Conservation (phyloP, 2,329 filamentous ascomycete genomes). For the Furcasterigmium sp. region DNA sequence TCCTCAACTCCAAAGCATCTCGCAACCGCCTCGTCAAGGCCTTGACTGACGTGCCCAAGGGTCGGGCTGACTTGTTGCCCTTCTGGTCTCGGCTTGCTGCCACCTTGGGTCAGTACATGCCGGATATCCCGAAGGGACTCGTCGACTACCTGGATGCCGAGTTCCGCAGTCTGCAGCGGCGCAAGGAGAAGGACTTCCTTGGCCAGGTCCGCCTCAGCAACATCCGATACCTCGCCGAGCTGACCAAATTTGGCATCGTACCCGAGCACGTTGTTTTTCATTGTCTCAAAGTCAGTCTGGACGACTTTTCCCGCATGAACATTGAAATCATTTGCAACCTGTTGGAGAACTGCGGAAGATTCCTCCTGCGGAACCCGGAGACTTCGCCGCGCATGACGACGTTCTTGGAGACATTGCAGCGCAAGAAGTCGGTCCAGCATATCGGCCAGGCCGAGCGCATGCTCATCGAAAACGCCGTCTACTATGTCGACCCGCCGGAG, state of each 20-base stretch:
- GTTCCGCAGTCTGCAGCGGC: constrained; percentile 91
- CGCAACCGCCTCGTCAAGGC: constrained; percentile 91
- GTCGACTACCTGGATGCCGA: constrained; percentile 93
- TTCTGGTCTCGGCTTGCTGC: constrained; percentile 90
- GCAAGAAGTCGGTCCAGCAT: constrained; percentile 94
- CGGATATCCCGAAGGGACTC: constrained; percentile 86
- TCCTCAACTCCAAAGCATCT: constrained; percentile 96
- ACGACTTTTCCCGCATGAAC: constrained; percentile 98
- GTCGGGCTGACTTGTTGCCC: constrained; percentile 83
- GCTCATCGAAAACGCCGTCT: constrained; percentile 96
- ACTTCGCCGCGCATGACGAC: constrained; percentile 90
- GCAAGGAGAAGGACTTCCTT: constrained; percentile 96
- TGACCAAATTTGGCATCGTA: constrained; percentile 97
- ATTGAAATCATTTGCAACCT: constrained; percentile 97
- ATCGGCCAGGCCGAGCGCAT: constrained; percentile 94
- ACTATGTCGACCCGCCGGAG: constrained; percentile 94
- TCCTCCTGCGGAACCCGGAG: constrained; percentile 85
- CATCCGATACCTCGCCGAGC: constrained; percentile 92
- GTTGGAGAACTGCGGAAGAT: constrained; percentile 92
- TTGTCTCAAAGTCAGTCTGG: constrained; percentile 92
- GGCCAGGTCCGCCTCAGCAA: constrained; percentile 91
- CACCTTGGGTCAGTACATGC: constrained; percentile 88
- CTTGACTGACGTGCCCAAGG: constrained; percentile 90
- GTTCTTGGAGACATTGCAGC: constrained; percentile 89
- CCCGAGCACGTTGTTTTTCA: constrained; percentile 99